These are phyloP conservation scores for Fusarium nelsonii DNA, from an alignment of 2,329 filamentous ascomycete genomes.

Conservation along the genomic window DNA sequence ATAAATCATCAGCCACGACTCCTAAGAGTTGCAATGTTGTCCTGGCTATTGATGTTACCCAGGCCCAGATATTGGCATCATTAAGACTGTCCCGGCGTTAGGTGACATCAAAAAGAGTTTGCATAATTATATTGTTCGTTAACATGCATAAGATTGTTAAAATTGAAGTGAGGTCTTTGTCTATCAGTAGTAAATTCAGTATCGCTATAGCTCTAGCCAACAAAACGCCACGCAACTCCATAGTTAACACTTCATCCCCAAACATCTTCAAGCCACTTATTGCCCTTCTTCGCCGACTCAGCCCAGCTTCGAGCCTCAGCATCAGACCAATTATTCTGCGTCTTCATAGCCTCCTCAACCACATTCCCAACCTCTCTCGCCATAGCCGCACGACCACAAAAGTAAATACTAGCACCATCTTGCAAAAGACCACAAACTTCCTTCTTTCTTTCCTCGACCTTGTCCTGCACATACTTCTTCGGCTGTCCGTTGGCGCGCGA, in stretches of 20 bases:
- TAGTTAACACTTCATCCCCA: constrained; percentile 55
- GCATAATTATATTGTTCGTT: too few species aligned
- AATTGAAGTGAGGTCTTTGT: too few species aligned
- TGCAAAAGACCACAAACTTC: constrained; percentile 50
- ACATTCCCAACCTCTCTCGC: constrained; percentile 58
- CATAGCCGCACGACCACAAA: constrained; percentile 58
- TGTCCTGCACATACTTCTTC: constrained; percentile 56
- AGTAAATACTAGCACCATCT: constrained; percentile 55
- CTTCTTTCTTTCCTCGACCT: constrained; percentile 49
- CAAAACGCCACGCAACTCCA: constrained; percentile 2
- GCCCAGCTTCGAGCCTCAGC: constrained; percentile 59
- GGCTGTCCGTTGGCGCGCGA: constrained; percentile 25
- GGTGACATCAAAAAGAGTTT: too few species aligned
- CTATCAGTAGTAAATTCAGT: background rate
- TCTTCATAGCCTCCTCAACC: constrained; percentile 53
- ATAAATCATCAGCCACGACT: too few species aligned
- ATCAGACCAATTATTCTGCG: constrained; percentile 55
- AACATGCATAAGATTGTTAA: too few species aligned
- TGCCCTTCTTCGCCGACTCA: constrained; percentile 60
- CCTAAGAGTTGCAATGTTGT: too few species aligned
- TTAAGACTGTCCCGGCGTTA: too few species aligned
- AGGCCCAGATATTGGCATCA: too few species aligned
- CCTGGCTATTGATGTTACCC: too few species aligned
- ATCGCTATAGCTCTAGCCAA: background rate
- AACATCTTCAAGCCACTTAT: constrained; percentile 67